A percentile compares a stretch with the other conserved stretches of the same genome.
phyloP scores from a whole-genome alignment of 73 alveolate genomes.

The Durusdinium trenchii region DNA sequence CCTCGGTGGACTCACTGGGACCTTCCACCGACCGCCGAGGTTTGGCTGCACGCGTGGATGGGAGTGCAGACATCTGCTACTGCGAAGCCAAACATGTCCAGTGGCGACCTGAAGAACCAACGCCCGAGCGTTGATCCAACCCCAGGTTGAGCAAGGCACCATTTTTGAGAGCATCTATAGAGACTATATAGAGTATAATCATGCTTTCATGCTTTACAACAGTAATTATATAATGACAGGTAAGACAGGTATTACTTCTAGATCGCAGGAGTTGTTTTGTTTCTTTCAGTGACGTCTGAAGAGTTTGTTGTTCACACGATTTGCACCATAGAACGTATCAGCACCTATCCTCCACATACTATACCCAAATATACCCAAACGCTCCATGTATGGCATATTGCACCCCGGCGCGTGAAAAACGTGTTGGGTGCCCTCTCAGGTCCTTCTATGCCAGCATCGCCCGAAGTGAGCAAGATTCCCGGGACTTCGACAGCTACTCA shows the following conservation, averaged over 20 bases:
- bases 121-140: too few species aligned
- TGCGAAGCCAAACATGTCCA: conserved; percentile 95
- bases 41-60: conserved; percentile 84
- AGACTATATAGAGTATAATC: too few species aligned
- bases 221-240: too few species aligned
- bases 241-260: too few species aligned
- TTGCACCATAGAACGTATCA: too few species aligned
- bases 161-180: too few species aligned
- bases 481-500: conserved; percentile 92
- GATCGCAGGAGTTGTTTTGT: not conserved
- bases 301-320: too few species aligned
- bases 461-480: conserved; percentile 72
- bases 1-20: not conserved
- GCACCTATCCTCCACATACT: too few species aligned
- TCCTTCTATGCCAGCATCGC: conserved; percentile 96
- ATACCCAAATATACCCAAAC: too few species aligned
- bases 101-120: not conserved
- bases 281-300: not conserved
- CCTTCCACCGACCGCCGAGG: conserved; percentile 19
- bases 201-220: too few species aligned
- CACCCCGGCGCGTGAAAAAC: too few species aligned
- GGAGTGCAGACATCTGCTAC: conserved; percentile 86
- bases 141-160: not conserved
- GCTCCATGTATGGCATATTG: not conserved
- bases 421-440: conserved; percentile 32